A percentile compares a stretch with the other conserved stretches of the same genome.
These are phyloP conservation scores for Boletus speciosus DNA, from an alignment of 768 basidiomycete species.

Conservation along the genomic window DNA sequence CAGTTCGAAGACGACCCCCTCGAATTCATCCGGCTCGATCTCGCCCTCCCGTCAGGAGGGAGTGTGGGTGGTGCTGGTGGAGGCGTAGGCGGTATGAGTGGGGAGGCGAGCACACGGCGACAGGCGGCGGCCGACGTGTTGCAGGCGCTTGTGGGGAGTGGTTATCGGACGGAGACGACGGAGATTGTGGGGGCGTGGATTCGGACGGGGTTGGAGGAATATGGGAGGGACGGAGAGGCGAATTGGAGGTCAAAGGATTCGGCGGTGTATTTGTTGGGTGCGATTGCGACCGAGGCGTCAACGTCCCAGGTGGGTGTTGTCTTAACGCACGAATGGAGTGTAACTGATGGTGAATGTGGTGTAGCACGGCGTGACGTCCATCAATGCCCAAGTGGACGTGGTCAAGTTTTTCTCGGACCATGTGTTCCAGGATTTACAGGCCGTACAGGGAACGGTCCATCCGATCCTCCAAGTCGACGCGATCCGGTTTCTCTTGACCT, in stretches of 20 bases:
- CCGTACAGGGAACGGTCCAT: slow-evolving; percentile 63
- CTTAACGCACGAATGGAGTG: no score
- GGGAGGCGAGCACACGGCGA: slow-evolving; percentile 80
- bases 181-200: slow-evolving; percentile 87
- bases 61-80: slow-evolving; percentile 37
- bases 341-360: no score
- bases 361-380: slow-evolving; percentile 90
- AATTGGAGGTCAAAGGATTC: slow-evolving; percentile 93
- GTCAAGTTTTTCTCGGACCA: slow-evolving; percentile 94
- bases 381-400: slow-evolving; percentile 88
- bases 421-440: slow-evolving; percentile 82
- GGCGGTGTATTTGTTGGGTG: slow-evolving; percentile 90
- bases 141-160: slow-evolving; percentile 78
- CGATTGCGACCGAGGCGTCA: slow-evolving; percentile 85
- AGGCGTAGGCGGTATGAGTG: slow-evolving; percentile 34
- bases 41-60: slow-evolving; percentile 57
- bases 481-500: slow-evolving; percentile 90
- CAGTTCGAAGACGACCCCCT: slow-evolving; percentile 97
- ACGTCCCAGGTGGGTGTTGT: slow-evolving; percentile 61
- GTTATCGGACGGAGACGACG: slow-evolving; percentile 84
- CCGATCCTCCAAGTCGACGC: slow-evolving; percentile 95
- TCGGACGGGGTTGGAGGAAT: slow-evolving; percentile 63
- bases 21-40: slow-evolving; percentile 87
- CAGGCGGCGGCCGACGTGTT: slow-evolving; percentile 96
- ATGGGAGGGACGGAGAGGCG: slow-evolving; percentile 52